Conservation (phyloP, 768 basidiomycete genomes). For the Lentinula detonsa region DNA sequence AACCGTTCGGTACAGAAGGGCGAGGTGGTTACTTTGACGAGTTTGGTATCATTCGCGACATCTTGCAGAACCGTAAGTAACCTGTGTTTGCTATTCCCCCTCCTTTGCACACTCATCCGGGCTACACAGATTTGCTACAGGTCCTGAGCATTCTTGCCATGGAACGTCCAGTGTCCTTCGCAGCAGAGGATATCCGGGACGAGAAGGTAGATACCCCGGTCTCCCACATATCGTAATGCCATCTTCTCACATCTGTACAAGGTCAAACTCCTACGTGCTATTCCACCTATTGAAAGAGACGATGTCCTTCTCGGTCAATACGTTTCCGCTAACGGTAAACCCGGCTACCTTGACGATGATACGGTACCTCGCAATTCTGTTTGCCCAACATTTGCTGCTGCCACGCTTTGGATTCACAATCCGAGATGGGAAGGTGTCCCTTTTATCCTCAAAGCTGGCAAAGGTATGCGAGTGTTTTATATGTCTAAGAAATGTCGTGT, state of each 20-base stretch:
- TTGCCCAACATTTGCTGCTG: slow-evolving; percentile 93
- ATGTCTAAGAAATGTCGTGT: background rate
- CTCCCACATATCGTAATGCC: background rate
- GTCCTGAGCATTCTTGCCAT: slow-evolving; percentile 93
- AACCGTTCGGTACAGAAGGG: slow-evolving; percentile 99
- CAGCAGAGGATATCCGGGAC: slow-evolving; percentile 95
- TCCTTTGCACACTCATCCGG: background rate
- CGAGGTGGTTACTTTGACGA: slow-evolving; percentile 99
- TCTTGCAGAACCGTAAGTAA: slow-evolving; percentile 93
- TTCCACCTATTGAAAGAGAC: slow-evolving; percentile 69
- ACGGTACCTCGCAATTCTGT: slow-evolving; percentile 89
- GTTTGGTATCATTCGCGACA: slow-evolving; percentile 97
- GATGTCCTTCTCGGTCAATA: slow-evolving; percentile 96
- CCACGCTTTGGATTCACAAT: slow-evolving; percentile 88
- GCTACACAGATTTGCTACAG: slow-evolving; percentile 69
- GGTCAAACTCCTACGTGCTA: slow-evolving; percentile 95
- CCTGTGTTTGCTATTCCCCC: background rate
- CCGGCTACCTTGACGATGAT: slow-evolving; percentile 98
- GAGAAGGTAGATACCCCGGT: slow-evolving; percentile 70
- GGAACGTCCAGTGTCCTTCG: slow-evolving; percentile 97
- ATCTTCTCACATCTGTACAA: slow-evolving; percentile 25
- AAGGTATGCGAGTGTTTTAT: slow-evolving; percentile 50
- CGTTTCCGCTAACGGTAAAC: slow-evolving; percentile 80
- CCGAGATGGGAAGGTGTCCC: slow-evolving; percentile 99
- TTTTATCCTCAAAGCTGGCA: slow-evolving; percentile 97